phyloP scores from a whole-genome alignment of 2,329 filamentous ascomycete species.

The Fusarium zealandicum region DNA sequence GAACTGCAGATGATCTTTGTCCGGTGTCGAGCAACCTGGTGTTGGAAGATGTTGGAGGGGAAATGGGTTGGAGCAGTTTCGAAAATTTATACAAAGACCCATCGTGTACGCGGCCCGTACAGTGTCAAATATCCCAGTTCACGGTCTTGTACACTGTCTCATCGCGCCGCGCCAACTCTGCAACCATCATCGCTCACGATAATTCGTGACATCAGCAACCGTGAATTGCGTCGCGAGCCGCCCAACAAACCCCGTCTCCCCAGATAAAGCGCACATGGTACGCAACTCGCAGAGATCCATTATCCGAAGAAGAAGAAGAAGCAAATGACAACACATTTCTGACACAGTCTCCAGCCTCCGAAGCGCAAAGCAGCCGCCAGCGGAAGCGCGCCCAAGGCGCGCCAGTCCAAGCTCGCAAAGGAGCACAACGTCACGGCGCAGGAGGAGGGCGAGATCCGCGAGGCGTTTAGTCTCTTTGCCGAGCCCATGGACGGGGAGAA shows the following conservation, averaged over 20 bases:
- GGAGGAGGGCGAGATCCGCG: conserved; percentile 88
- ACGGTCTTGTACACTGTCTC: conserved; percentile 22
- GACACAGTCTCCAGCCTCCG: conserved; percentile 52
- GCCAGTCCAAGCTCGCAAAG: conserved; percentile 88
- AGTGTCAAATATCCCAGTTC: background rate
- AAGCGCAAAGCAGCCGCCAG: conserved; percentile 56
- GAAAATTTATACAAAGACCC: conserved; percentile 26
- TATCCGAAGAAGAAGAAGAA: too few relatives aligned
- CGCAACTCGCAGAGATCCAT: background rate
- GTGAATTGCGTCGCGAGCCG: conserved; percentile 13
- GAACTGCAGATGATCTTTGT: conserved; percentile 10
- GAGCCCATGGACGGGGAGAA: conserved; percentile 76
- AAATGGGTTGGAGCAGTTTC: background rate
- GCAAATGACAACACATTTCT: background rate
- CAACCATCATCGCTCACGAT: conserved; percentile 14
- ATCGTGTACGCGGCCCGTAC: conserved; percentile 22
- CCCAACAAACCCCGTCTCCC: background rate
- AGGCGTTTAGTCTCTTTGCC: conserved; percentile 86
- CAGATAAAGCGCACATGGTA: conserved; percentile 29
- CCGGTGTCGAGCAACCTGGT: background rate
- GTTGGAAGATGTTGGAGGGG: conserved; percentile 5
- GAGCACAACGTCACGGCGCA: conserved; percentile 85
- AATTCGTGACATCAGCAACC: conserved; percentile 33
- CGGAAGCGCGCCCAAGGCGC: conserved; percentile 49
- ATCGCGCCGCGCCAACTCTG: conserved; percentile 1